Percentiles rank a stretch among this genome's conserved stretches.
Evolutionary conservation across 352 stramenopile genomes (phyloP).

Genomic region (Phytopythium boreale): DNA sequence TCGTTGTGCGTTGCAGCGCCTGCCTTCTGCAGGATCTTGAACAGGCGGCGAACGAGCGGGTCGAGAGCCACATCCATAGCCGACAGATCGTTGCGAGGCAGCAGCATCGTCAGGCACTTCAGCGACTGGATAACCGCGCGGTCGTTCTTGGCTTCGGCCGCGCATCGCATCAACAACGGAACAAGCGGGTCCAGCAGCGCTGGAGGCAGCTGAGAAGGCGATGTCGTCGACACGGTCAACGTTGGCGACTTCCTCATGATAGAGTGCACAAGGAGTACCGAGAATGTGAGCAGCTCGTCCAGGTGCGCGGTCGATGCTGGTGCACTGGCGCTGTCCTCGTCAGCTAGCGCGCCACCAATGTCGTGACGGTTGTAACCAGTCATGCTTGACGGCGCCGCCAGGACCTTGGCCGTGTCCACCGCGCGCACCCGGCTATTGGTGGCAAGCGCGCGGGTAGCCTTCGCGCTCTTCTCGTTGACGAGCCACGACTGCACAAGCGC

Average conservation of each 20-base stretch:
- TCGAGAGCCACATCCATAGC: slow-evolving; percentile 82
- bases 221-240: slow-evolving; percentile 7
- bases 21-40: slow-evolving; percentile 90
- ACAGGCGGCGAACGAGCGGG: slow-evolving; percentile 87
- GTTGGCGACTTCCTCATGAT: slow-evolving; percentile 43
- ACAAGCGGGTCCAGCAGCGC: slow-evolving; percentile 92
- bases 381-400: slow-evolving; percentile 16
- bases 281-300: slow-evolving; percentile 86
- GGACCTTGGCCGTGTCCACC: slow-evolving; percentile 46
- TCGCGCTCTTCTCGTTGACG: slow-evolving; percentile 76
- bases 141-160: slow-evolving; percentile 90
- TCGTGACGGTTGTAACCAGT: slow-evolving; percentile 78
- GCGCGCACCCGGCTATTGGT: slow-evolving; percentile 41
- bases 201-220: slow-evolving; percentile 26
- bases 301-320: slow-evolving; percentile 50
- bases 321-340: slow-evolving; percentile 9
- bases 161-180: slow-evolving; percentile 88
- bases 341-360: slow-evolving; percentile 18
- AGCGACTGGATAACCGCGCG: slow-evolving; percentile 91
- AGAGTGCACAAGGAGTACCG: slow-evolving; percentile 74
- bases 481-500: slow-evolving; percentile 63
- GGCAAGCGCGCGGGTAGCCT: slow-evolving; percentile 55
- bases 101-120: slow-evolving; percentile 89
- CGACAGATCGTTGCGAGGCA: slow-evolving; percentile 82
- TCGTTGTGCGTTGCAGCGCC: slow-evolving; percentile 92